Percentiles rank a stretch among this genome's conserved stretches.
Conservation (phyloP, 2,329 filamentous ascomycete species). For the Verticillium dahliae region DNA sequence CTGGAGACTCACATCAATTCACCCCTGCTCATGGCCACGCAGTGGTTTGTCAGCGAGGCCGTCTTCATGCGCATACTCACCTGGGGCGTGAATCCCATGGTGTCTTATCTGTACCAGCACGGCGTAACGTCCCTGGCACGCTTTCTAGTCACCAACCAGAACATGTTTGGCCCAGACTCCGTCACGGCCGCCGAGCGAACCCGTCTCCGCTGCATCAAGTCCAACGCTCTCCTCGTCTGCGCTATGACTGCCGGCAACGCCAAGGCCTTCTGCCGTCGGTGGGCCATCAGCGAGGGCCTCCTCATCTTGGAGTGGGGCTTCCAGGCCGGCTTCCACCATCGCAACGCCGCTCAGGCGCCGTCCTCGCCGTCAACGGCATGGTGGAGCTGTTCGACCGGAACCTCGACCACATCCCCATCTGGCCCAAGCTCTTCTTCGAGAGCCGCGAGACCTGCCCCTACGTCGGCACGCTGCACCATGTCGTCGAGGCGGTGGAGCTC, state of each 20-base stretch:
- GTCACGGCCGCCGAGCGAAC: too few species aligned
- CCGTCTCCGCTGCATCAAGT: not conserved
- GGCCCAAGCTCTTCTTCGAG: not conserved
- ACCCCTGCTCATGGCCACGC: not conserved
- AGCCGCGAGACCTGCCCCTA: not conserved
- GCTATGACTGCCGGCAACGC: not conserved
- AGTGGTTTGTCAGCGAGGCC: not conserved
- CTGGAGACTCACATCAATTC: not conserved
- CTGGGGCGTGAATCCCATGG: not conserved
- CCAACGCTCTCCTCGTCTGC: not conserved
- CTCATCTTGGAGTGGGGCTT: not conserved
- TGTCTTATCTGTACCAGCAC: not conserved
- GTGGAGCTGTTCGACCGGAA: not conserved
- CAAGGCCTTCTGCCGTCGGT: not conserved
- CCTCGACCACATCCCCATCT: not conserved
- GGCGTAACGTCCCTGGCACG: not conserved
- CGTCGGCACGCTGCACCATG: not conserved
- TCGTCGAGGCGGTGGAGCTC: not conserved
- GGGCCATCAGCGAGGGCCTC: not conserved
- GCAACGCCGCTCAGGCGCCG: not conserved
- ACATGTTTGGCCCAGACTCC: not conserved
- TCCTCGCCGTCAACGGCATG: not conserved
- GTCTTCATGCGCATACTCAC: not conserved
- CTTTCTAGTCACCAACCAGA: not conserved
- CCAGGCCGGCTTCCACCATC: not conserved